These are phyloP conservation scores for Magnaporthiopsis rhizophila DNA, from an alignment of 2,329 filamentous ascomycete genomes.

Conservation along the genomic window DNA sequence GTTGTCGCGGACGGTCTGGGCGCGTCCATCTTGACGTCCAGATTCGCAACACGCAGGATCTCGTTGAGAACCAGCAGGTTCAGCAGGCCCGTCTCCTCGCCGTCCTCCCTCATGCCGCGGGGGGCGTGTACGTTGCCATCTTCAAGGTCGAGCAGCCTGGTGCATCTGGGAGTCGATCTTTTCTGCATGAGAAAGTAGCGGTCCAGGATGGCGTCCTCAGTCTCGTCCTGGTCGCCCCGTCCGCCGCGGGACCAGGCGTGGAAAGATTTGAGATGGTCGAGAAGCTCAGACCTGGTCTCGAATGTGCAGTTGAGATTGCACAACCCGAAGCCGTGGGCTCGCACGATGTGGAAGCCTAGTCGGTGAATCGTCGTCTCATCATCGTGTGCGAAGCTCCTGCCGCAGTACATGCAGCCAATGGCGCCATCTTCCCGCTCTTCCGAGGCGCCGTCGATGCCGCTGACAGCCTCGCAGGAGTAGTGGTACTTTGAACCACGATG, in stretches of 20 bases:
- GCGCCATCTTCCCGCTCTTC: constrained; percentile 2
- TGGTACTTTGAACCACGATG: neutral
- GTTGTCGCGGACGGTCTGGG: neutral
- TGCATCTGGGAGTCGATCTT: neutral
- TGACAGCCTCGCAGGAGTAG: constrained; percentile 1
- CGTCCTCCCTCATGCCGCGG: neutral
- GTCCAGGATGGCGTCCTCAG: neutral
- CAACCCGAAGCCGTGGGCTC: constrained; percentile 3
- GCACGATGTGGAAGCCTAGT: constrained; percentile 4
- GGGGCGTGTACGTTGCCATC: neutral
- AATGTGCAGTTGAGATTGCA: constrained; percentile 8
- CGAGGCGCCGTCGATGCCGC: constrained; percentile 4
- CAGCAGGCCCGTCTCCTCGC: constrained; percentile 2
- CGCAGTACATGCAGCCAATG: constrained; percentile 3
- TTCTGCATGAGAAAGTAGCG: neutral
- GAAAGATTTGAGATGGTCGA: constrained; percentile 1
- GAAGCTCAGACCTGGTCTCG: neutral
- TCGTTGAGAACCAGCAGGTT: constrained; percentile 1
- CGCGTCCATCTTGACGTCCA: constrained; percentile 3
- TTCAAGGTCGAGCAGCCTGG: constrained; percentile 1
- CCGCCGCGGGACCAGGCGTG: constrained; percentile 1
- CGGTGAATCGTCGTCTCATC: constrained; percentile 4
- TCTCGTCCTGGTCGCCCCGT: neutral
- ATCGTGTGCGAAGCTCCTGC: neutral
- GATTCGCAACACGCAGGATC: neutral